Percentiles rank a stretch among this genome's conserved stretches.
Conservation (phyloP, 2,329 filamentous ascomycete genomes). For the Sarocladiaceae sp. region DNA sequence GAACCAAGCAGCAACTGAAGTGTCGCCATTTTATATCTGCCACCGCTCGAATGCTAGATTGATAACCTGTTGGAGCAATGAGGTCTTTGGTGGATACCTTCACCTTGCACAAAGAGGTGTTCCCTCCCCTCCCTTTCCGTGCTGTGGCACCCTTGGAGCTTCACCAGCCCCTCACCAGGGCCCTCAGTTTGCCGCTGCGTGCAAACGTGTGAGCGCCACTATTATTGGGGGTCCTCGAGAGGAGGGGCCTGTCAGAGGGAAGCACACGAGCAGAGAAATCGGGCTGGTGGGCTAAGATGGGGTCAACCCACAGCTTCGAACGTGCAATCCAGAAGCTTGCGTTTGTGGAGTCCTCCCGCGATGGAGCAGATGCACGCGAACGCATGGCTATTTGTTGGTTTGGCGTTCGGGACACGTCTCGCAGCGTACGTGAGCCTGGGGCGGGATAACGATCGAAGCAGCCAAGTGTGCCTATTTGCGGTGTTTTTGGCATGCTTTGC, state of each 20-base stretch:
- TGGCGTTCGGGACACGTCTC: too few relatives aligned
- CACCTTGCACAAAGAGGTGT: constrained; percentile 5
- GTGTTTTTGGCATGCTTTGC: too few relatives aligned
- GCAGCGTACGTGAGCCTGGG: too few relatives aligned
- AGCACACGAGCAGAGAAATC: not conserved
- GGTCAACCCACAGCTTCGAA: constrained; percentile 9
- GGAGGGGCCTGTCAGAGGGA: too few relatives aligned
- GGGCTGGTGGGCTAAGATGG: not conserved
- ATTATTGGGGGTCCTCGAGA: constrained; percentile 7
- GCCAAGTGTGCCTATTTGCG: too few relatives aligned
- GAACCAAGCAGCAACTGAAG: too few relatives aligned
- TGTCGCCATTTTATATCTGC: too few relatives aligned
- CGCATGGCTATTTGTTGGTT: not conserved
- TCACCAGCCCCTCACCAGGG: constrained; percentile 1
- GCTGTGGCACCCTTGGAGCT: not conserved
- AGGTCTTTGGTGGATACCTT: constrained; percentile 8
- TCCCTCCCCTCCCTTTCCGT: not conserved
- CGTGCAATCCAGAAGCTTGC: constrained; percentile 7
- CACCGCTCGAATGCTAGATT: too few relatives aligned
- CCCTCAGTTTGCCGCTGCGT: constrained; percentile 3
- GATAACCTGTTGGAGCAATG: too few relatives aligned
- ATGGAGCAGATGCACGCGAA: too few relatives aligned
- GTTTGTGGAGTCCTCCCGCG: constrained; percentile 9
- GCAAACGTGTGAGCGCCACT: constrained; percentile 3
- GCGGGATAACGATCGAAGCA: too few relatives aligned